Conservation (phyloP, 192 early-diverging fungal genomes). For the Gigaspora rosea region DNA sequence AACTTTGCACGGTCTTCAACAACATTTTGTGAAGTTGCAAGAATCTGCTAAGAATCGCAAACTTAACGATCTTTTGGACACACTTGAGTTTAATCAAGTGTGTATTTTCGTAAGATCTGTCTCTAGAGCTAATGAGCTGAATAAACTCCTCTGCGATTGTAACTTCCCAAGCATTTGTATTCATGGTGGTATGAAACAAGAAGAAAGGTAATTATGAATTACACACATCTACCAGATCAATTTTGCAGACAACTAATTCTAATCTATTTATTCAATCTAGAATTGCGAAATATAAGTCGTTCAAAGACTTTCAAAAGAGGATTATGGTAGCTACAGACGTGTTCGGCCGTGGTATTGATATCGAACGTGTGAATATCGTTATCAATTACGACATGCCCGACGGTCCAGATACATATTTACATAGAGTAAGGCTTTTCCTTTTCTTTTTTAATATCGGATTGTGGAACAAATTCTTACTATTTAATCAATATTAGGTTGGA, state of each 20-base stretch:
- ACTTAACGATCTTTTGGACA: conserved; percentile 89
- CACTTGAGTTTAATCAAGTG: conserved; percentile 97
- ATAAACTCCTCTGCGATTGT: conserved; percentile 83
- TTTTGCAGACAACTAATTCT: background rate
- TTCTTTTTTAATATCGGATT: background rate
- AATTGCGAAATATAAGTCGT: conserved; percentile 88
- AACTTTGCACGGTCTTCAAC: conserved; percentile 95
- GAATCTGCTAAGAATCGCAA: conserved; percentile 93
- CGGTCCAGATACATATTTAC: conserved; percentile 86
- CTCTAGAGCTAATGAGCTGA: conserved; percentile 80
- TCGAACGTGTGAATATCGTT: conserved; percentile 98
- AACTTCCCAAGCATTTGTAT: conserved; percentile 95
- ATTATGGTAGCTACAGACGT: conserved; percentile 98
- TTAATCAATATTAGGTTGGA: conserved; percentile 54
- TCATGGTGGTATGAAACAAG: conserved; percentile 88
- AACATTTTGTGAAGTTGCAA: conserved; percentile 85
- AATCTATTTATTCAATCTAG: conserved; percentile 35
- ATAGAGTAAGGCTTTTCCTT: conserved; percentile 57
- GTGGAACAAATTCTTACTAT: background rate
- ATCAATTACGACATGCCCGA: conserved; percentile 99
- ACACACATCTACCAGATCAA: too few relatives aligned
- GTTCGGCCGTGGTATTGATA: conserved; percentile 98
- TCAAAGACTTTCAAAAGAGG: conserved; percentile 93
- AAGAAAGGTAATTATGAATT: conserved; percentile 67
- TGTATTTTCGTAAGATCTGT: conserved; percentile 96